These are phyloP conservation scores for Fusarium sp. DNA, from an alignment of 2,329 filamentous ascomycete genomes.

Conservation along the genomic window DNA sequence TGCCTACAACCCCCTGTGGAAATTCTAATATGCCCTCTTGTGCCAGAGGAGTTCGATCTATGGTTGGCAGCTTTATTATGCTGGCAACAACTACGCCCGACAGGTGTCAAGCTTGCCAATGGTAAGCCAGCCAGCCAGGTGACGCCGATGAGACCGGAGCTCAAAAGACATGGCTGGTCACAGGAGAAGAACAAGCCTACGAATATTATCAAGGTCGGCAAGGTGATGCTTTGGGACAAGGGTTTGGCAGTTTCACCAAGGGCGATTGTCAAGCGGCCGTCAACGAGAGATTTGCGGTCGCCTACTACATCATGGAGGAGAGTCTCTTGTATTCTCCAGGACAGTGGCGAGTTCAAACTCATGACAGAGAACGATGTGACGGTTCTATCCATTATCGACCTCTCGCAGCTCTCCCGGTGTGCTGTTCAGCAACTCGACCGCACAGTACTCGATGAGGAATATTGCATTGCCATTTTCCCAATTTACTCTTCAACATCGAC, in stretches of 20 bases:
- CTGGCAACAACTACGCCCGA: conserved; percentile 81
- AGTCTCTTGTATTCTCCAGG: conserved; percentile 92
- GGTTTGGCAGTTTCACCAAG: conserved; percentile 68
- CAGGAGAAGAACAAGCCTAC: conserved; percentile 53
- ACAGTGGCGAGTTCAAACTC: conserved; percentile 94
- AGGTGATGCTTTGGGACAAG: conserved; percentile 92
- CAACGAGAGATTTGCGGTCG: conserved; percentile 68
- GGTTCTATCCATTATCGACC: conserved; percentile 84
- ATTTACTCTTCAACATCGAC: conserved; percentile 85
- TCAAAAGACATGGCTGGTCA: conserved; percentile 58
- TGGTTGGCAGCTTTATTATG: conserved; percentile 86
- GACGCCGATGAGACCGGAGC: conserved; percentile 58
- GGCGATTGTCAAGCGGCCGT: conserved; percentile 69
- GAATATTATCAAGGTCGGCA: conserved; percentile 95
- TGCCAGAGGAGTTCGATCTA: conserved; percentile 76
- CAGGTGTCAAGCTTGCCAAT: conserved; percentile 66
- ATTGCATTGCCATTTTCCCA: conserved; percentile 94
- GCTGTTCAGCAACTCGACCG: conserved; percentile 91
- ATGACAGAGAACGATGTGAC: conserved; percentile 87
- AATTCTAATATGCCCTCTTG: conserved; percentile 74
- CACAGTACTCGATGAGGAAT: conserved; percentile 92
- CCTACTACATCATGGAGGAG: conserved; percentile 79
- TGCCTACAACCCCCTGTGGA: conserved; percentile 68
- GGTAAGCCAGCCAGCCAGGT: conserved; percentile 53
- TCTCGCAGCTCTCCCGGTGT: conserved; percentile 89